A percentile compares a stretch with the other conserved stretches of the same genome.
Conservation (phyloP, 306 rosid species). For the Mucuna pruriens region DNA sequence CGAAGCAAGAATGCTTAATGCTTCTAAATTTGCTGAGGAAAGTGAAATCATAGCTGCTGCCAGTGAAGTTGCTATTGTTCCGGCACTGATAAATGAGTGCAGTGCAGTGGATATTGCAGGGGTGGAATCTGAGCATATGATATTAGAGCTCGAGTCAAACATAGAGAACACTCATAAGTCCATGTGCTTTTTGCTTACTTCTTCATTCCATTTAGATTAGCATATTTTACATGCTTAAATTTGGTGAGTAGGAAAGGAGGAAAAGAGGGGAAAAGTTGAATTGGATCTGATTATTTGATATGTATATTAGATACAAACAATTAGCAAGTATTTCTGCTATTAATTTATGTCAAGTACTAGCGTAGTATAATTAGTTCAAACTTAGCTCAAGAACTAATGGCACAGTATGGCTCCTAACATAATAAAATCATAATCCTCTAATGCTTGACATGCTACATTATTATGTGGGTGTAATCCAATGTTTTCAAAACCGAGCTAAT, state of each 20-base stretch:
- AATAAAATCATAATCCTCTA: background rate
- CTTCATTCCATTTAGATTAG: background rate
- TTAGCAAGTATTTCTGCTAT: background rate
- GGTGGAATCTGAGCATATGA: slow-evolving; percentile 50
- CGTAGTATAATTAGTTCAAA: background rate
- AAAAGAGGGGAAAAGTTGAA: background rate
- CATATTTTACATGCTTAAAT: slow-evolving; percentile 24
- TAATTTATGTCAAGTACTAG: background rate
- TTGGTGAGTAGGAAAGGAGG: background rate
- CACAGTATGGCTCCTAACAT: background rate
- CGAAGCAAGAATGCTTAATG: slow-evolving; percentile 52
- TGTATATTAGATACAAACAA: background rate
- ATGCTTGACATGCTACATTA: background rate
- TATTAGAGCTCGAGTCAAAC: slow-evolving; percentile 6
- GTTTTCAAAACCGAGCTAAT: background rate
- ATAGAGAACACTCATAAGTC: background rate
- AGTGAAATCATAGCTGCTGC: slow-evolving; percentile 53
- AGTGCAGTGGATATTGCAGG: slow-evolving; percentile 58
- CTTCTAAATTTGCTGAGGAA: slow-evolving; percentile 66
- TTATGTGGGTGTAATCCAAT: background rate
- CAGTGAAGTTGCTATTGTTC: slow-evolving; percentile 64
- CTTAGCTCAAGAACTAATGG: background rate
- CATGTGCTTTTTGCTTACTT: background rate
- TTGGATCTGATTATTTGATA: background rate
- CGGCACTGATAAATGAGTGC: slow-evolving; percentile 63